Percentiles rank a stretch among this genome's conserved stretches.
phyloP scores from a whole-genome alignment of 1,284 basidiomycete species.

The Boletus smithii region DNA sequence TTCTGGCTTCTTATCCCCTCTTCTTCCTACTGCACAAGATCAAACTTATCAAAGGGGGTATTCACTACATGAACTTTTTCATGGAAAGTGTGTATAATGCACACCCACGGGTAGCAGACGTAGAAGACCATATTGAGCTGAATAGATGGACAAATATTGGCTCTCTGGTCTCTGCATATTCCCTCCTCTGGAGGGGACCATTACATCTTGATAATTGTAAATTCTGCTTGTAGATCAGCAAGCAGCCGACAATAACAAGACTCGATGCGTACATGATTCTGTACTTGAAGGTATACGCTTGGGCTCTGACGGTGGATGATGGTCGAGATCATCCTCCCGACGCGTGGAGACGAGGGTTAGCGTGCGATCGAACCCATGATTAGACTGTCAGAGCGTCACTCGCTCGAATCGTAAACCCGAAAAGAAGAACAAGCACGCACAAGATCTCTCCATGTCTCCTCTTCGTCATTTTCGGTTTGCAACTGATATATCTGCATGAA shows the following conservation, averaged over 20 bases:
- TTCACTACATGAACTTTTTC: slow-evolving; percentile 9
- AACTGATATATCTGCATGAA: slow-evolving; percentile 78
- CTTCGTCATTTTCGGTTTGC: slow-evolving; percentile 77
- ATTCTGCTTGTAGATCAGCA: slow-evolving; percentile 22
- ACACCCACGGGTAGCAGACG: slow-evolving; percentile 6
- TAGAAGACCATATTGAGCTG: slow-evolving; percentile 8
- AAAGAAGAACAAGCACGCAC: slow-evolving; percentile 38
- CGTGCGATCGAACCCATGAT: slow-evolving; percentile 69
- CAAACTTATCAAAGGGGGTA: slow-evolving; percentile 3
- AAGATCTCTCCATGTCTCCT: slow-evolving; percentile 78
- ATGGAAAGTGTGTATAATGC: slow-evolving; percentile 1
- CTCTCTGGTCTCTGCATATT: slow-evolving; percentile 7
- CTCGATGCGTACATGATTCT: slow-evolving; percentile 19
- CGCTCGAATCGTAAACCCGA: not conserved
- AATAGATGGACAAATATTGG: slow-evolving; percentile 7
- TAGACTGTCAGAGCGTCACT: slow-evolving; percentile 44
- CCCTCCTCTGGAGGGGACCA: slow-evolving; percentile 9
- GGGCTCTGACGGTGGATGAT: slow-evolving; percentile 7
- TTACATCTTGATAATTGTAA: slow-evolving; percentile 21
- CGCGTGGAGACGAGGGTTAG: slow-evolving; percentile 57
- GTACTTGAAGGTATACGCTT: slow-evolving; percentile 13
- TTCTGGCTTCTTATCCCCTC: too few relatives aligned
- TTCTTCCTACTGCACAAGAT: not conserved
- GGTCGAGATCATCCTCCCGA: slow-evolving; percentile 46
- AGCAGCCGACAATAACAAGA: not conserved